Conservation (phyloP, 371 early-diverging fungal genomes). For the Cokeromyces recurvatus region DNA sequence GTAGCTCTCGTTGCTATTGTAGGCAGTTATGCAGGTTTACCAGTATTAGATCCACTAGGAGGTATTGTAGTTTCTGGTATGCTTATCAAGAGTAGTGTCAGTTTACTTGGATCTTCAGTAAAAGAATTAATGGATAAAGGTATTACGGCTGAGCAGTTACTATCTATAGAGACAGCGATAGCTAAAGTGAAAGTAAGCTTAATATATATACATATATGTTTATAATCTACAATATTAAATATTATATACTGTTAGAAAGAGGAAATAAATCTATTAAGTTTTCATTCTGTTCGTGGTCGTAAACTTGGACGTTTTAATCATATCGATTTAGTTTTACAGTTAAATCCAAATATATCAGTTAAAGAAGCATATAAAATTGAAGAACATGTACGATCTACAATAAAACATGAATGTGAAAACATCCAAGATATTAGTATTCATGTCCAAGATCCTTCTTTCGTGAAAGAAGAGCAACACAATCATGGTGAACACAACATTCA, state of each 20-base stretch:
- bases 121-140: slow-evolving; percentile 47
- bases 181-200: slow-evolving; percentile 24
- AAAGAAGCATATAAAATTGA: slow-evolving; percentile 29
- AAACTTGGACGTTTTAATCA: slow-evolving; percentile 43
- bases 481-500: not conserved
- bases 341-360: slow-evolving; percentile 28
- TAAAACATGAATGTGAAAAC: slow-evolving; percentile 25
- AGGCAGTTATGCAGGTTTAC: slow-evolving; percentile 59
- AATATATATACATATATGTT: not conserved
- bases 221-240: not conserved
- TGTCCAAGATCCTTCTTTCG: slow-evolving; percentile 16
- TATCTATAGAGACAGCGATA: slow-evolving; percentile 20
- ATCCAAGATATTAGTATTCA: slow-evolving; percentile 37
- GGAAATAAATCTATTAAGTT: slow-evolving; percentile 29
- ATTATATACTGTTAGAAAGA: no score
- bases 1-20: slow-evolving; percentile 60
- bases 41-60: slow-evolving; percentile 63
- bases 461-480: not conserved
- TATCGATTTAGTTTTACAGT: slow-evolving; percentile 34
- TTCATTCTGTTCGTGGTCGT: slow-evolving; percentile 44
- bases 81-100: slow-evolving; percentile 53
- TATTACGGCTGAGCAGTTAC: slow-evolving; percentile 21
- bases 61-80: slow-evolving; percentile 59
- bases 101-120: slow-evolving; percentile 38
- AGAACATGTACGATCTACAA: slow-evolving; percentile 19